Evolutionary conservation across 192 early-diverging fungal genomes (phyloP), one percentile per base, ranked within the genome.

Genomic region (Haplosporangium gracile): DNA sequence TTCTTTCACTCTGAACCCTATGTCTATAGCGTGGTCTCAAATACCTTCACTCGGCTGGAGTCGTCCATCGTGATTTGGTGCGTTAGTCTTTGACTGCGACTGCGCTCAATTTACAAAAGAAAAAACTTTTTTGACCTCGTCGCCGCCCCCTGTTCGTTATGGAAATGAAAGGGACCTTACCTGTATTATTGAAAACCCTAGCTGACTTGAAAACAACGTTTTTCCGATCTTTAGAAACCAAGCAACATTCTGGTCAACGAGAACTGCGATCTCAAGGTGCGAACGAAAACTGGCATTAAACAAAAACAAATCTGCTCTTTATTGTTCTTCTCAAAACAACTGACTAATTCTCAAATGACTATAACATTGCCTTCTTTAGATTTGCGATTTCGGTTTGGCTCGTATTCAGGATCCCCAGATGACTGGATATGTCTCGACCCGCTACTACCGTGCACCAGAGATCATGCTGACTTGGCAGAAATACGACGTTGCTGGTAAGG

Each of bases 401-500:
- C 94, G 97, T 75, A 93, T 97, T 38, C 95, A 96, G 78, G 96
- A 97, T 79, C 93, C 95, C 80, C 95, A 97, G 87, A 98, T 97
- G 97, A 99, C 97, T 32, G 97, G 97, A 38, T 99, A 99, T 89
- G 98, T 98, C 29, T 97, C 97, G 11, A 98, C 98, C 20, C 92
- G 98, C 69, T 98, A 98, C 90, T 99, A 99, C 85, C 95, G 98
- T 78, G 97, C 98, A 16, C 98, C 98, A 43, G 98, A 99, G 78
- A 98, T 99, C 82, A 98, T 99, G 97, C 90, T 99, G 68, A 97
- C 97, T 45, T 98, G 97, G 95, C 97, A 98, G 88, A 97, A 96
- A 79, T 99, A 99, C 90, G 97, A 97, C 69, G 95, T 97, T 60
- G 97, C 97, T 24, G 89, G 88, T 90, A 87, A 82, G 51, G 49